Evolutionary conservation across 163 green algal species (phyloP).

Genomic region (Scenedesmus sp.): DNA sequence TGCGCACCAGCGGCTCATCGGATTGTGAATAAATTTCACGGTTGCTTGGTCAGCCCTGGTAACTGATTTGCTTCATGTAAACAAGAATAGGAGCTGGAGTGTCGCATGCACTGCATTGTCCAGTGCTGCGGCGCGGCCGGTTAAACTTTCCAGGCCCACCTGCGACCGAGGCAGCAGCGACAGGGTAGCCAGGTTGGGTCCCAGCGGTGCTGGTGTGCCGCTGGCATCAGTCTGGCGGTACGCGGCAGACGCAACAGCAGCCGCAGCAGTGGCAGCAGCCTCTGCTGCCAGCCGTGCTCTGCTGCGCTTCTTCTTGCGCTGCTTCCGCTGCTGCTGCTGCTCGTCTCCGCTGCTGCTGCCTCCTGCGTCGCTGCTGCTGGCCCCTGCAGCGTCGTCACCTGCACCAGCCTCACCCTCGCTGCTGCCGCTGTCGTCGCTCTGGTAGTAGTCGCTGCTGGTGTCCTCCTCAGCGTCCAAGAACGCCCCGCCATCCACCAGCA

Average conservation of each 20-base stretch:
- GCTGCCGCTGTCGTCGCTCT: constrained; percentile 14
- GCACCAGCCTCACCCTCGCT: constrained; percentile 15
- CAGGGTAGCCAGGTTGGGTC: constrained; percentile 86
- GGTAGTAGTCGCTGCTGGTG: constrained; percentile 10
- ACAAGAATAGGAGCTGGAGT: too few species aligned
- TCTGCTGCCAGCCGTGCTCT: constrained; percentile 5
- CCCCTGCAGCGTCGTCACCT: constrained; percentile 15
- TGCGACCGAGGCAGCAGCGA: constrained; percentile 77
- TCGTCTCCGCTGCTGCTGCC: constrained; percentile 1
- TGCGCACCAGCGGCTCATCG: too few species aligned
- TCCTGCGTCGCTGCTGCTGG: constrained; percentile 18
- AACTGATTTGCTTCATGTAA: too few species aligned
- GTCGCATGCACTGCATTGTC: too few species aligned
- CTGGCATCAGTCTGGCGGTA: constrained; percentile 62
- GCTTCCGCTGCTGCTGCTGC: background rate
- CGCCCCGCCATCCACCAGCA: constrained; percentile 36
- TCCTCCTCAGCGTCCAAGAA: background rate
- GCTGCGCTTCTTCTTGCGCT: constrained; percentile 27
- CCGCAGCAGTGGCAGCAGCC: constrained; percentile 19
- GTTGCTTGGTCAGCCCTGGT: too few species aligned
- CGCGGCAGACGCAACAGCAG: background rate
- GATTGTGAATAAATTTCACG: too few species aligned
- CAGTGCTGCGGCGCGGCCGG: too few species aligned
- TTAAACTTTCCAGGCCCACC: too few species aligned
- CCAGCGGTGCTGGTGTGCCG: constrained; percentile 76